Evolutionary conservation across 805 yeast genomes (phyloP).

Genomic region (Zygoascus tannicola): DNA sequence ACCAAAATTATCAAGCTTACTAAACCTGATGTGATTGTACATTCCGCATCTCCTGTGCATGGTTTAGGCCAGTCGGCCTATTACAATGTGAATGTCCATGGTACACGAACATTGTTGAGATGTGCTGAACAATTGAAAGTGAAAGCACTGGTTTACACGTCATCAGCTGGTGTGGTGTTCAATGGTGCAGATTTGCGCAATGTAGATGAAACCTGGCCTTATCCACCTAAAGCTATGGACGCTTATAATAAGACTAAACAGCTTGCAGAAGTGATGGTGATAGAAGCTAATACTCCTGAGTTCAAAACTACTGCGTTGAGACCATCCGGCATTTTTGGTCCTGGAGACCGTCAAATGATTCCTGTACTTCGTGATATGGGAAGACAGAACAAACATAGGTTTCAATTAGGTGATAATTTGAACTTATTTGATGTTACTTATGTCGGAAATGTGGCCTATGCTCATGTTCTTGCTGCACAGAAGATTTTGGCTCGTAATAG

Average conservation of each 20-base stretch:
- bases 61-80: slow-evolving; percentile 76
- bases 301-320: slow-evolving; percentile 78
- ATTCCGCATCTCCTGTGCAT: slow-evolving; percentile 94
- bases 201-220: slow-evolving; percentile 92
- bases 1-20: slow-evolving; percentile 47
- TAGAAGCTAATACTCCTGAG: slow-evolving; percentile 55
- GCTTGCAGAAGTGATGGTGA: slow-evolving; percentile 73
- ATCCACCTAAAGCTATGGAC: slow-evolving; percentile 88
- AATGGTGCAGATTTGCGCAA: slow-evolving; percentile 88
- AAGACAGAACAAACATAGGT: slow-evolving; percentile 73
- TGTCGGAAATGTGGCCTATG: slow-evolving; percentile 96
- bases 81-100: slow-evolving; percentile 82
- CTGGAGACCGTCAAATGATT: slow-evolving; percentile 94
- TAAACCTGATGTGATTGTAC: slow-evolving; percentile 71
- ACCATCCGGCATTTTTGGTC: slow-evolving; percentile 98
- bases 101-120: slow-evolving; percentile 66
- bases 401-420: slow-evolving; percentile 90
- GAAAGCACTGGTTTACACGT: slow-evolving; percentile 76
- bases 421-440: slow-evolving; percentile 95
- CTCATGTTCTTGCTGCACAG: slow-evolving; percentile 88
- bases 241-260: slow-evolving; percentile 95
- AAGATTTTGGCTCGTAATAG: slow-evolving; percentile 43
- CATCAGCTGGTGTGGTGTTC: slow-evolving; percentile 95
- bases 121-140: slow-evolving; percentile 42
- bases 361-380: slow-evolving; percentile 87